Conservation (phyloP, 2,329 filamentous ascomycete species). For the Gliomastix tumulicola region DNA sequence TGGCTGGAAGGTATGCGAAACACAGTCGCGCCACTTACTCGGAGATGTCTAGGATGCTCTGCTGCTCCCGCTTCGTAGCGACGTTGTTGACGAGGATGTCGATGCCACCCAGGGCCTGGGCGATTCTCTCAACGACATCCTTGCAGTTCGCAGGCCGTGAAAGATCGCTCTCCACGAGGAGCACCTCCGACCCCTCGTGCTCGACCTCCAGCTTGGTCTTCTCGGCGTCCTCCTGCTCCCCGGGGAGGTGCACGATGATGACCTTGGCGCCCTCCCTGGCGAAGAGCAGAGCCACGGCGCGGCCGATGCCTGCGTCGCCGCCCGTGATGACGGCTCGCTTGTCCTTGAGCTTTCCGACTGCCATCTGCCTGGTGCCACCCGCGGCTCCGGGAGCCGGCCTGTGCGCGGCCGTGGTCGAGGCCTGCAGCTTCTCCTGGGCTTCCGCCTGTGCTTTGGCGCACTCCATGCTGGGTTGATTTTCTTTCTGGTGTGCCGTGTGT, state of each 20-base stretch:
- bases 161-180: not conserved
- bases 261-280: conserved; percentile 51
- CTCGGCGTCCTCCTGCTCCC: conserved; percentile 49
- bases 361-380: not conserved
- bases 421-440: too few species aligned
- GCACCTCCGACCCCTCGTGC: conserved; percentile 11
- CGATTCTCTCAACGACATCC: not conserved
- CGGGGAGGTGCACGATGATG: conserved; percentile 46
- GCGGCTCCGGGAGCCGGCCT: too few species aligned
- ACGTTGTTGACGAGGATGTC: conserved; percentile 1
- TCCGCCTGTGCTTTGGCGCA: too few species aligned
- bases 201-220: conserved; percentile 45
- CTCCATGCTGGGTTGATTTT: too few species aligned
- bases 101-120: not conserved
- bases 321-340: conserved; percentile 48
- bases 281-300: conserved; percentile 41
- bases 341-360: conserved; percentile 37
- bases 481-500: too few species aligned
- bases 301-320: conserved; percentile 31
- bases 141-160: not conserved
- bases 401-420: too few species aligned
- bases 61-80: not conserved
- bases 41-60: not conserved
- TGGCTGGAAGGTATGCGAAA: too few species aligned
- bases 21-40: too few species aligned